These are phyloP conservation scores for Graphilbum fragrans DNA, from an alignment of 2,329 filamentous ascomycete genomes.

Conservation along the genomic window DNA sequence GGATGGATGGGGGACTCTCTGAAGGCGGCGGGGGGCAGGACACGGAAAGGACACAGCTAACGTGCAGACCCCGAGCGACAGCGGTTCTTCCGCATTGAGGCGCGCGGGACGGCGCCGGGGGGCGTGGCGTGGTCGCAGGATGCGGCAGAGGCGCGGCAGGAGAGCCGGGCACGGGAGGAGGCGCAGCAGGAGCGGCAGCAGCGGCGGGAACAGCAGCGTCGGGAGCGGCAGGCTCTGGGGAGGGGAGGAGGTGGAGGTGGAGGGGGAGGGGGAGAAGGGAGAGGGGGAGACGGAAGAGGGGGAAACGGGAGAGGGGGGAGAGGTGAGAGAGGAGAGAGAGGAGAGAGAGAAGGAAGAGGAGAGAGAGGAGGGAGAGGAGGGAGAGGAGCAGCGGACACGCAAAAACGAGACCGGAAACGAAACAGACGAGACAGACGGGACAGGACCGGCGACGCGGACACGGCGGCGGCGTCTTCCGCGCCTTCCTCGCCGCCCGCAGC, in stretches of 20 bases:
- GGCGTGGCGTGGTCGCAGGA: slow-evolving; percentile 42
- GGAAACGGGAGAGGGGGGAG: too few species aligned
- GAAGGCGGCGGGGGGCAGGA: background rate
- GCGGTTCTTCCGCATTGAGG: slow-evolving; percentile 56
- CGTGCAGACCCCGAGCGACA: slow-evolving; percentile 37
- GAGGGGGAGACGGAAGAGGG: background rate
- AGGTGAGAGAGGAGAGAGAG: too few species aligned
- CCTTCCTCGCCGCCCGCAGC: background rate
- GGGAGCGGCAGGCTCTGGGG: background rate
- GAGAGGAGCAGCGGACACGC: too few species aligned
- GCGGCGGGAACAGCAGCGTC: background rate
- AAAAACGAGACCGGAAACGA: too few species aligned
- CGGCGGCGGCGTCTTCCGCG: background rate
- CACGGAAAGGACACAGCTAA: background rate
- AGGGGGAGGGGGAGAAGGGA: background rate
- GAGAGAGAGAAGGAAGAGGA: too few species aligned
- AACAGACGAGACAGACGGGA: too few species aligned
- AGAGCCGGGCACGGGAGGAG: background rate
- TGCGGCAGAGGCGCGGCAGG: slow-evolving; percentile 43
- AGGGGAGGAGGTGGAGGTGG: background rate
- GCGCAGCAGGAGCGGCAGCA: background rate
- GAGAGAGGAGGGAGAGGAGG: too few species aligned
- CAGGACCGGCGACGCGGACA: background rate
- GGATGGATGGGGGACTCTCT: background rate
- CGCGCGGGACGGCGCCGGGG: slow-evolving; percentile 32